Evolutionary conservation across 1,284 basidiomycete genomes (phyloP).

Genomic region (Trametes sp.): DNA sequence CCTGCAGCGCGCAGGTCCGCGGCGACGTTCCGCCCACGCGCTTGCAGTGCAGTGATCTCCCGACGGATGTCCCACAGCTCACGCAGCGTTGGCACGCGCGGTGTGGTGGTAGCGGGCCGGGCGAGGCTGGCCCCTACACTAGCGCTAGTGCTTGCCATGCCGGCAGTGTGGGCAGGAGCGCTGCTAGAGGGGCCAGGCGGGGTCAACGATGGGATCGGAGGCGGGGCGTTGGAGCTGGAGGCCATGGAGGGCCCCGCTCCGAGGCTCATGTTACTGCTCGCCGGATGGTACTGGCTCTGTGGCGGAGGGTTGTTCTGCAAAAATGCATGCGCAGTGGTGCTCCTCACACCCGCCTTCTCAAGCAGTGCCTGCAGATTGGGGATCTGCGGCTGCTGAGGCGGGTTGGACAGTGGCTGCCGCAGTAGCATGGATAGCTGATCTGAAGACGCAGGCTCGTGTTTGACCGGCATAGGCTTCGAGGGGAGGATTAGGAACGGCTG

Average conservation of each 20-base stretch:
- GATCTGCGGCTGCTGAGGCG: conserved; percentile 21
- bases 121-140: background rate
- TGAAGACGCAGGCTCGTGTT: conserved; percentile 22
- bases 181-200: background rate
- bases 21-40: conserved; percentile 42
- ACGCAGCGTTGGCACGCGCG: conserved; percentile 31
- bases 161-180: background rate
- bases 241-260: background rate
- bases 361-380: conserved; percentile 29
- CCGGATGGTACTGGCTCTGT: conserved; percentile 14
- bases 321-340: conserved; percentile 25
- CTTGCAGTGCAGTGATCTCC: conserved; percentile 44
- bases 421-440: conserved; percentile 21
- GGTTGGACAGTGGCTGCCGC: conserved; percentile 10
- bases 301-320: conserved; percentile 15
- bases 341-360: conserved; percentile 31
- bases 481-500: background rate
- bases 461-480: conserved; percentile 4
- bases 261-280: conserved; percentile 10
- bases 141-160: background rate
- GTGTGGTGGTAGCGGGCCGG: conserved; percentile 7
- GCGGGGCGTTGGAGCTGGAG: background rate
- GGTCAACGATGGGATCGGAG: background rate
- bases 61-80: conserved; percentile 47
- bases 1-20: conserved; percentile 38